Evolutionary conservation across 1,284 basidiomycete species (phyloP).

Genomic region (Melampsora americana): DNA sequence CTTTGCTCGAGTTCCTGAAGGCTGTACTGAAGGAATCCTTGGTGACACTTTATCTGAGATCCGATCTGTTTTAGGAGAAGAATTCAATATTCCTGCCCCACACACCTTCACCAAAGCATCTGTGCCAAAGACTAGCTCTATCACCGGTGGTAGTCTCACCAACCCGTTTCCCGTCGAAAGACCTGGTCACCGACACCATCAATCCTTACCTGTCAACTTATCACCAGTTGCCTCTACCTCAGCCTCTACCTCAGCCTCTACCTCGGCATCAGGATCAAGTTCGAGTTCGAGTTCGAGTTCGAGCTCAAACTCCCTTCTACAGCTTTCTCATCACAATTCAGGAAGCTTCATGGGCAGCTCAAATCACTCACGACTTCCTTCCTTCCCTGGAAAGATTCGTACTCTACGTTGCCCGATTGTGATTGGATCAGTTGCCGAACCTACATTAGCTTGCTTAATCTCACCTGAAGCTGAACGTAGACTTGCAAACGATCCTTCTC

Average conservation of each 20-base stretch:
- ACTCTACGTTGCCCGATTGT: constrained; percentile 56
- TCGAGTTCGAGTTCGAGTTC: neutral
- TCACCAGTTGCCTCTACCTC: constrained; percentile 45
- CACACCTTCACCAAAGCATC: constrained; percentile 43
- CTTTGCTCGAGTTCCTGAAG: constrained; percentile 47
- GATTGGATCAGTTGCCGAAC: constrained; percentile 57
- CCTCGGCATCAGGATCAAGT: too few relatives aligned
- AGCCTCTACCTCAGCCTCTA: constrained; percentile 31
- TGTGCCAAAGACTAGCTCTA: constrained; percentile 46
- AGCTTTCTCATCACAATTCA: constrained; percentile 45
- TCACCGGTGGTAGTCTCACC: constrained; percentile 44
- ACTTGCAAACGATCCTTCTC: neutral
- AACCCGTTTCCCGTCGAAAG: constrained; percentile 47
- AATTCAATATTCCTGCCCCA: constrained; percentile 34
- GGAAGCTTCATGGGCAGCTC: constrained; percentile 7
- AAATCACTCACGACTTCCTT: constrained; percentile 35
- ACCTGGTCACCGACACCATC: constrained; percentile 46
- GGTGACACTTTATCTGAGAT: constrained; percentile 25
- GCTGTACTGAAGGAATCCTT: constrained; percentile 11
- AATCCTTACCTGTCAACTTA: constrained; percentile 49
- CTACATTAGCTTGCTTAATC: constrained; percentile 45
- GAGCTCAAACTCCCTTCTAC: constrained; percentile 27
- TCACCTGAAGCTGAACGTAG: constrained; percentile 32
- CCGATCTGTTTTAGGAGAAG: constrained; percentile 17
- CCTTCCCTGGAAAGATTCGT: constrained; percentile 52